Evolutionary conservation across 2,329 filamentous ascomycete species (phyloP).

Genomic region (Aspergillus versicolor): DNA sequence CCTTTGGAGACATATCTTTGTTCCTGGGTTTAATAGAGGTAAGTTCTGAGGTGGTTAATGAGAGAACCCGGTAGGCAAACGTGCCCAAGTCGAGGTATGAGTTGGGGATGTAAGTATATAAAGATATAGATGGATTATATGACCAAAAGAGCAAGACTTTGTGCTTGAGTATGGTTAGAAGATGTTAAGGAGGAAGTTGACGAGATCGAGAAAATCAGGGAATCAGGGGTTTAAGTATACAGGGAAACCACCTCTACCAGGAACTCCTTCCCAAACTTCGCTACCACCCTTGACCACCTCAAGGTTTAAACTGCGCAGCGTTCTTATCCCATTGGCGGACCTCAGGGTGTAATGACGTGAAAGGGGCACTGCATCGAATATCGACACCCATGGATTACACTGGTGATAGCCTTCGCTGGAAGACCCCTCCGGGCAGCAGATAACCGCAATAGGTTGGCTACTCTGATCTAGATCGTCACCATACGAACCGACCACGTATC

Average conservation of each 20-base stretch:
- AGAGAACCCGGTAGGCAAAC: neutral
- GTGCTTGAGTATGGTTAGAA: neutral
- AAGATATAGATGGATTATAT: neutral
- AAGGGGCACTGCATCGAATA: neutral
- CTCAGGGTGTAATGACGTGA: neutral
- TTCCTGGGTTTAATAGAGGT: neutral
- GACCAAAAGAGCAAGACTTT: neutral
- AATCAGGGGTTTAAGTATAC: no score
- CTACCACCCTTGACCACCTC: neutral
- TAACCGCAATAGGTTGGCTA: no score
- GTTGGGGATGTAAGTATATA: neutral
- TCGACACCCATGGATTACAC: neutral
- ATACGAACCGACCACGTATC: no score
- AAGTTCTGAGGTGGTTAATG: neutral
- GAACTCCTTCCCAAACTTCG: no score
- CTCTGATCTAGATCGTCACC: no score
- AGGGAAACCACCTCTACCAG: no score
- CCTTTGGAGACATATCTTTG: neutral
- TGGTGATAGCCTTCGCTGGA: no score
- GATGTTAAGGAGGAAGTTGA: neutral
- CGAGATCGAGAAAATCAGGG: no score
- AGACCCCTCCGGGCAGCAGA: no score
- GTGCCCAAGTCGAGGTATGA: neutral
- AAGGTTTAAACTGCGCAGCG: neutral
- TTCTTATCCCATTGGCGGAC: neutral